Conservation (phyloP, 768 basidiomycete genomes). For the Boletus sp. region DNA sequence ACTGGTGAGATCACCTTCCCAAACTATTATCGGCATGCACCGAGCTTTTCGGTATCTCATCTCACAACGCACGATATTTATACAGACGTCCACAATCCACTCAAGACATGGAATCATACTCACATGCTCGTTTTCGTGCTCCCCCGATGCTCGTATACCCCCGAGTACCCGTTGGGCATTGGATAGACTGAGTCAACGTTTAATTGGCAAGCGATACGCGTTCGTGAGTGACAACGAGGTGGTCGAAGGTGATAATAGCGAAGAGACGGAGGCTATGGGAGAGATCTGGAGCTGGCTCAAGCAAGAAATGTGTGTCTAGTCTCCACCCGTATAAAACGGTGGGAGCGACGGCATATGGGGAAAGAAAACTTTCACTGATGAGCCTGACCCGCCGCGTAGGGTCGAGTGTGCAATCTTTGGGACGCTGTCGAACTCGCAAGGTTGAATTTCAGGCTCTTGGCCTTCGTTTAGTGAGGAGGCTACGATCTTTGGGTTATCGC, state of each 20-base stretch:
- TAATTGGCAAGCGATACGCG: conserved; percentile 41
- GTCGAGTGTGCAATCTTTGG: too few species aligned
- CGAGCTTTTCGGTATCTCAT: neutral
- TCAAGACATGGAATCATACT: conserved; percentile 1
- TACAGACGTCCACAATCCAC: neutral
- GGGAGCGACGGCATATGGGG: too few species aligned
- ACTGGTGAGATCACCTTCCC: conserved; percentile 35
- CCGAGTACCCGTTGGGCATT: neutral
- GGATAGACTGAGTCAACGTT: conserved; percentile 21
- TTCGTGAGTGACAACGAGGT: conserved; percentile 33
- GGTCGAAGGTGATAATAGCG: neutral
- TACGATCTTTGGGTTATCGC: too few species aligned
- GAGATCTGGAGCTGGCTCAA: conserved; percentile 33
- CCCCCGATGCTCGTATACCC: neutral
- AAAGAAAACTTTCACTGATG: too few species aligned
- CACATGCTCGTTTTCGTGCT: conserved; percentile 12
- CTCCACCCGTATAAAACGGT: too few species aligned
- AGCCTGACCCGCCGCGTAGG: too few species aligned
- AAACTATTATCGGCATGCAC: neutral
- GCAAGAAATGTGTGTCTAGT: conserved; percentile 21
- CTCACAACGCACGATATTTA: neutral
- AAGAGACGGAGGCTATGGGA: neutral
- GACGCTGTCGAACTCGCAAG: too few species aligned
- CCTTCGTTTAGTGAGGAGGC: too few species aligned
- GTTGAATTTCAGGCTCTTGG: too few species aligned